Base-by-base conservation (phyloP, 2,329 filamentous ascomycete genomes). In the Fusarium palustre region DNA sequence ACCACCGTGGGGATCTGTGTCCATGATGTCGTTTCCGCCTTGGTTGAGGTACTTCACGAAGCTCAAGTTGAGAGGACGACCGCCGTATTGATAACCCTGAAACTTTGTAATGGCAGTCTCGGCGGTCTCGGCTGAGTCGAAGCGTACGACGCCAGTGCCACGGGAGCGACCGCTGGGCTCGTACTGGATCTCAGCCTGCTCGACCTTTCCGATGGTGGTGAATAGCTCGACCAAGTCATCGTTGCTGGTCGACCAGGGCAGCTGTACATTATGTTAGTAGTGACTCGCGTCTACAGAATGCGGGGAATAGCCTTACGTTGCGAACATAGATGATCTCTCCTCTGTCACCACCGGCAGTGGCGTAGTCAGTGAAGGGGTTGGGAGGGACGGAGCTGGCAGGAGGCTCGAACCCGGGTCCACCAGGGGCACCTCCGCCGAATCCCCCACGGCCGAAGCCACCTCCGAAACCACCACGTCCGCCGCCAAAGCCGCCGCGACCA, bases 151-250 rank as follows among this genome's bases (percentile, higher is more conserved):
- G 78, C 96, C 96, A 62, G 92, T 96, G 69, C 96, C 96, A 69
- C 94, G 92, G 64, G 96, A 99, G 74, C 96, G 92, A 46, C 96
- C 96, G 76, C 97, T 98, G 6, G 93, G 92, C 80, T 99, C 96
- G 77, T 99, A 98, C 81, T 99, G 96, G 59, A 99, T 98, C 82
- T 99, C 96, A n/a, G 96, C 96, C 75, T 96, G 94, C 76, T 97
- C 94, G 63, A 99, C 96, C 80, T 97, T 97, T 69, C 96, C 96
- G 76, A 99, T 99, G 13, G 96, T 99, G 20, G 92, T 94, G 84
- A 99, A 99, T 22, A 99, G 87, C 79, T 99, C 96, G 59, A 98
- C 89, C 28, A 99, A 85, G 80, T 99, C 96, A 68, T 99, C 96
- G 77, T 99, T 98, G 84, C 94, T 97, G 18, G 96, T 99, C 30